A percentile compares a stretch with the other conserved stretches of the same genome.
Evolutionary conservation across 208 protist genomes (phyloP).

Genomic region (Trypanosoma scelopori): DNA sequence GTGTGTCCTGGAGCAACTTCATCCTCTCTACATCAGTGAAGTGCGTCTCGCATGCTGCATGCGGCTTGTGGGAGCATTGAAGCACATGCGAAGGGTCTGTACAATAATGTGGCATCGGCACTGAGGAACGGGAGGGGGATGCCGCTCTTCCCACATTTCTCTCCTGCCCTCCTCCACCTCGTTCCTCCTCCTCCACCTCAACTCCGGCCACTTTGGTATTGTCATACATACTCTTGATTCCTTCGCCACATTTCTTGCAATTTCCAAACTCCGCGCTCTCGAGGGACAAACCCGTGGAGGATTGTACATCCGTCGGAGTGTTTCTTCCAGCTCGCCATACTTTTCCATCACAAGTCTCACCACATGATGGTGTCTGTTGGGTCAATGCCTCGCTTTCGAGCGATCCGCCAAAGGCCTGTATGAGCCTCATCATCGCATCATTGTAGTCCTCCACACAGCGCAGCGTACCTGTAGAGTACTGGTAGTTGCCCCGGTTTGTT

Average conservation of each 20-base stretch:
- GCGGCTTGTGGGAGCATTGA: slow-evolving; percentile 13
- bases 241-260: too few relatives aligned
- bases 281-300: too few relatives aligned
- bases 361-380: not conserved
- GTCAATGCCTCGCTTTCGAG: not conserved
- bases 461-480: slow-evolving; percentile 52
- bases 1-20: slow-evolving; percentile 44
- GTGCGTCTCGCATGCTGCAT: not conserved
- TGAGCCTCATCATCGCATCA: slow-evolving; percentile 31
- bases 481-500: slow-evolving; percentile 39
- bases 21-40: slow-evolving; percentile 37
- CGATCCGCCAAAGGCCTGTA: slow-evolving; percentile 32
- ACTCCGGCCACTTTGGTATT: too few relatives aligned
- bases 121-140: not conserved
- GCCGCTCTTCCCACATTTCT: too few relatives aligned
- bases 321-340: not conserved
- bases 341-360: not conserved
- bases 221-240: too few relatives aligned
- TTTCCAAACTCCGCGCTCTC: too few relatives aligned
- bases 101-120: not conserved
- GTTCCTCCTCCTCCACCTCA: too few relatives aligned
- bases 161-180: too few relatives aligned
- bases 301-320: not conserved
- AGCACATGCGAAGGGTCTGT: slow-evolving; percentile 18
- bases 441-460: slow-evolving; percentile 52